phyloP scores from a whole-genome alignment of 2,329 filamentous ascomycete genomes.

The Aspergillus sp. region DNA sequence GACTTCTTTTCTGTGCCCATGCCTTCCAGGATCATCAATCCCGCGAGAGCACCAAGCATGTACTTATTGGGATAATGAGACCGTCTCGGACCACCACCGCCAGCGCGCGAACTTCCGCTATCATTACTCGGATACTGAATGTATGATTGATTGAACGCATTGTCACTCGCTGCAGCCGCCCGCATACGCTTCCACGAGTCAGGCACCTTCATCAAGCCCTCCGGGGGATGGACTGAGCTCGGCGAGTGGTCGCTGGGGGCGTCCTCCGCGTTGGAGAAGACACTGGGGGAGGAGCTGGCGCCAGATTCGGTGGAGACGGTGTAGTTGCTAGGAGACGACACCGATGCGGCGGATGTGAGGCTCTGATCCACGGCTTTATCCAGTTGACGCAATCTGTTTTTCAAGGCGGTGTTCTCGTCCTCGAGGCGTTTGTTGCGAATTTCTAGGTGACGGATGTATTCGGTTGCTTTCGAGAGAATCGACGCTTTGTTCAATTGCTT shows the following conservation, averaged over 20 bases:
- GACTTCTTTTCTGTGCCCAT: conserved; percentile 65
- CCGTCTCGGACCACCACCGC: conserved; percentile 45
- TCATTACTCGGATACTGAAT: conserved; percentile 29
- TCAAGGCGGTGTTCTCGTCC: conserved; percentile 78
- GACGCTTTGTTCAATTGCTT: conserved; percentile 99
- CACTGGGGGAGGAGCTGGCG: conserved; percentile 37
- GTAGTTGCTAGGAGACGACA: conserved; percentile 42
- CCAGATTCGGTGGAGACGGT: conserved; percentile 38
- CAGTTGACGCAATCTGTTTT: conserved; percentile 75
- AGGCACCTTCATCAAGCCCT: conserved; percentile 45
- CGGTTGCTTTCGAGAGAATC: conserved; percentile 89
- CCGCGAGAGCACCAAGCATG: conserved; percentile 89
- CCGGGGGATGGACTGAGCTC: conserved; percentile 33
- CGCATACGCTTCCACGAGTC: conserved; percentile 45
- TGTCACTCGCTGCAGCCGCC: conserved; percentile 31
- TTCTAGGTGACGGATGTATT: conserved; percentile 92
- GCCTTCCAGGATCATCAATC: conserved; percentile 87
- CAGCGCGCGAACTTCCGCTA: conserved; percentile 34
- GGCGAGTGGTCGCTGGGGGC: conserved; percentile 30
- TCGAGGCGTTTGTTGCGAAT: conserved; percentile 80
- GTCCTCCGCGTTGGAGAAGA: conserved; percentile 42
- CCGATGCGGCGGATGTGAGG: conserved; percentile 35
- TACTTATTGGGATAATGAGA: conserved; percentile 66
- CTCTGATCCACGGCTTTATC: conserved; percentile 57
- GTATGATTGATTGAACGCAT: conserved; percentile 40